These are phyloP conservation scores for Takashimella tepidaria DNA, from an alignment of 1,284 basidiomycete species.

Conservation along the genomic window DNA sequence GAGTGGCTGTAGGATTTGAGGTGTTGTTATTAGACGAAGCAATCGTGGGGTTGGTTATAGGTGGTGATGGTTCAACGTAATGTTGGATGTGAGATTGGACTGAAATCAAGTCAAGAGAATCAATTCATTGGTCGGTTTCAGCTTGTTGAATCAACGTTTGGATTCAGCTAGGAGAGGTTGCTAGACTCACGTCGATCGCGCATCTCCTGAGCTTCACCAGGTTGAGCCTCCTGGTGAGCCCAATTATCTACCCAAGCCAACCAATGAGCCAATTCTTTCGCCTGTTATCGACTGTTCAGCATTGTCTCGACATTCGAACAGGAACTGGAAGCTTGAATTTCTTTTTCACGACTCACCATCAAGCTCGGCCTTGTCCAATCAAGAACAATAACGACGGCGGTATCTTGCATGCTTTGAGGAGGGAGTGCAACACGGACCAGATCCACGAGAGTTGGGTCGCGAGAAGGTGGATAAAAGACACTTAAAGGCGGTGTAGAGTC, in stretches of 20 bases:
- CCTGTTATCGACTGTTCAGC: constrained; percentile 24
- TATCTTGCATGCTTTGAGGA: constrained; percentile 58
- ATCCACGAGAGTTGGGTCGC: constrained; percentile 63
- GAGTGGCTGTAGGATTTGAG: constrained; percentile 22
- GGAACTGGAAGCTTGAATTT: too few species aligned
- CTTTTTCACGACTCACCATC: constrained; percentile 55
- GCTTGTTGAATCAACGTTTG: too few species aligned
- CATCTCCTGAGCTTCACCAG: constrained; percentile 64
- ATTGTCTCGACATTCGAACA: too few species aligned
- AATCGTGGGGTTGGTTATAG: too few species aligned
- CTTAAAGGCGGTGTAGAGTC: constrained; percentile 81
- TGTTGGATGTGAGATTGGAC: constrained; percentile 84
- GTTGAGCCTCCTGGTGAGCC: constrained; percentile 42
- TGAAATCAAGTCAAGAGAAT: constrained; percentile 45
- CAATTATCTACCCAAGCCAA: constrained; percentile 75
- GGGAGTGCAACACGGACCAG: constrained; percentile 81
- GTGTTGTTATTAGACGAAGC: too few species aligned
- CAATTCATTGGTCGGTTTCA: too few species aligned
- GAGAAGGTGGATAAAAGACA: constrained; percentile 81
- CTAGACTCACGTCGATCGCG: constrained; percentile 67
- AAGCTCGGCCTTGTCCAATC: constrained; percentile 94
- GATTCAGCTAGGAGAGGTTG: too few species aligned
- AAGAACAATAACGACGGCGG: constrained; percentile 78
- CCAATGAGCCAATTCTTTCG: constrained; percentile 84
- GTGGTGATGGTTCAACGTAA: constrained; percentile 70